Conservation (phyloP, 306 rosid genomes). For the Begonia loranthoides region DNA sequence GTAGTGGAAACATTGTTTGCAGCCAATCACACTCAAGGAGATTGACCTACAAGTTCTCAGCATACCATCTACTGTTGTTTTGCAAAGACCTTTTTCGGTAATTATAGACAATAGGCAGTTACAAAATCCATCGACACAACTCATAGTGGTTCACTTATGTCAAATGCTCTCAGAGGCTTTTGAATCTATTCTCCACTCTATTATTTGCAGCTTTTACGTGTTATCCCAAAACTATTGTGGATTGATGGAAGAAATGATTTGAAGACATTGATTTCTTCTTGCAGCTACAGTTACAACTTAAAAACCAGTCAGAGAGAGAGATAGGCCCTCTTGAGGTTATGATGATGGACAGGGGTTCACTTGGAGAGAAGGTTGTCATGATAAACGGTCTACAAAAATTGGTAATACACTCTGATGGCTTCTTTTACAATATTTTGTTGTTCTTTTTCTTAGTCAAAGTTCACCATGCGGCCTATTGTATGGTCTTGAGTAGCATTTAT, state of each 20-base stretch:
- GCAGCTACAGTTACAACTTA: conserved; percentile 64
- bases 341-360: conserved; percentile 38
- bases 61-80: conserved; percentile 55
- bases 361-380: conserved; percentile 43
- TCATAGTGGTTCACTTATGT: conserved; percentile 1
- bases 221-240: conserved; percentile 7
- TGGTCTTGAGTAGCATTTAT: no score
- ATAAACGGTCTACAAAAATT: conserved; percentile 74
- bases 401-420: conserved; percentile 31
- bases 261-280: conserved; percentile 20
- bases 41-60: conserved; percentile 68
- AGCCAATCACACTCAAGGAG: conserved; percentile 78
- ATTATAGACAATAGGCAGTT: not conserved
- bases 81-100: conserved; percentile 82
- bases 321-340: conserved; percentile 83
- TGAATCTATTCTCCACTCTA: conserved; percentile 10
- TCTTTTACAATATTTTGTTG: not conserved
- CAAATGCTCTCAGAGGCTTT: conserved; percentile 5
- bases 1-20: conserved; percentile 21
- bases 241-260: conserved; percentile 6
- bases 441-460: not conserved
- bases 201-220: conserved; percentile 7
- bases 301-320: conserved; percentile 65
- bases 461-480: no score
- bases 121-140: not conserved